Percentiles rank a stretch among this genome's conserved stretches.
Conservation (phyloP, 2,329 filamentous ascomycete species). For the Cladophialophora yegresii region DNA sequence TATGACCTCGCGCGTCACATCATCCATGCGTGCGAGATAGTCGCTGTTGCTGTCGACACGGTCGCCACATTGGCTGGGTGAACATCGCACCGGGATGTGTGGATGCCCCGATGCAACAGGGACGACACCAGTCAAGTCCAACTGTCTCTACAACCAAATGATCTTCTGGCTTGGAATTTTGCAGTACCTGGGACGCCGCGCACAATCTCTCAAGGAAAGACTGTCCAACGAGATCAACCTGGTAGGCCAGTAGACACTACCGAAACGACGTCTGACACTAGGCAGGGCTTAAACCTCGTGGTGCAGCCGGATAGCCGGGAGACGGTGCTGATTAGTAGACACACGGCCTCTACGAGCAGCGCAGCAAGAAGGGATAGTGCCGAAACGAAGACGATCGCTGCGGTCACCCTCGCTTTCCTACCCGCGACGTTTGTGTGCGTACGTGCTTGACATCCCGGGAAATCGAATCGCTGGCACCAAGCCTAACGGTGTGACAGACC, state of each 20-base stretch:
- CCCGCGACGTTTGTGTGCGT: conserved; percentile 46
- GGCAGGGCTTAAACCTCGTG: conserved; percentile 41
- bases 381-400: conserved; percentile 43
- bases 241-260: conserved; percentile 26
- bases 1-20: conserved; percentile 42
- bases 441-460: conserved; percentile 37
- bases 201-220: conserved; percentile 39
- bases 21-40: conserved; percentile 40
- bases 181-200: conserved; percentile 38
- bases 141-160: conserved; percentile 32
- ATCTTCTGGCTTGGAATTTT: conserved; percentile 36
- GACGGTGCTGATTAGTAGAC: conserved; percentile 40
- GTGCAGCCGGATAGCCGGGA: conserved; percentile 40
- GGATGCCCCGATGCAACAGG: not conserved
- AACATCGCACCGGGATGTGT: conserved; percentile 32
- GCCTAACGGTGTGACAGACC: conserved; percentile 38
- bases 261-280: conserved; percentile 5
- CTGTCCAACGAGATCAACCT: conserved; percentile 43
- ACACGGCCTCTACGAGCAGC: conserved; percentile 39
- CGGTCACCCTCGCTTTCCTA: conserved; percentile 42
- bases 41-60: conserved; percentile 41
- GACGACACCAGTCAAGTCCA: not conserved
- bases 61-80: conserved; percentile 34
- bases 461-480: conserved; percentile 39
- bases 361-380: conserved; percentile 40